Evolutionary conservation across 768 basidiomycete species (phyloP).

Genomic region (Boletellus ananas): DNA sequence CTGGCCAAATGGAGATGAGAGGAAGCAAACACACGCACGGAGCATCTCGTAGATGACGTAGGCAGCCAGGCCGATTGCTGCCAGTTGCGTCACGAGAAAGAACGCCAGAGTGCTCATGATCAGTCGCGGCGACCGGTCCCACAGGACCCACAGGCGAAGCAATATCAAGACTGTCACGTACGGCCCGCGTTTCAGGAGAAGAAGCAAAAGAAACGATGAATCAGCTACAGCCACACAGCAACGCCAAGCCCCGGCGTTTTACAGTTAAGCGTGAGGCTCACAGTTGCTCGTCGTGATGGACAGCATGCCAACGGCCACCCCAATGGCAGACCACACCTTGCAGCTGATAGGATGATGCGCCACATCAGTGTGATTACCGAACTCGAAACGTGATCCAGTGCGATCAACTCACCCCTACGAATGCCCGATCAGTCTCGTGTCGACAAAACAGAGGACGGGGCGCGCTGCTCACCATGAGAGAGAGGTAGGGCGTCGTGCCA

Average conservation of each 20-base stretch:
- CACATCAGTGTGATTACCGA: not conserved
- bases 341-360: conserved; percentile 14
- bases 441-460: not conserved
- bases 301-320: conserved; percentile 33
- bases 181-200: not conserved
- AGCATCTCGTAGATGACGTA: conserved; percentile 25
- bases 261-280: conserved; percentile 8
- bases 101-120: conserved; percentile 28
- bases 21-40: conserved; percentile 19
- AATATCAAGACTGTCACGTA: conserved; percentile 34
- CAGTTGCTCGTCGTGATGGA: conserved; percentile 36
- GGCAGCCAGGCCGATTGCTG: conserved; percentile 19
- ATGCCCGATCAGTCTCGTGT: not conserved
- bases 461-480: conserved; percentile 13
- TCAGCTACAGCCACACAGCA: too few relatives aligned
- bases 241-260: too few relatives aligned
- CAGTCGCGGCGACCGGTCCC: conserved; percentile 27
- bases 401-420: conserved; percentile 17
- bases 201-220: too few relatives aligned
- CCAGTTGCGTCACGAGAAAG: conserved; percentile 30
- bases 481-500: conserved; percentile 10
- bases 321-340: conserved; percentile 17
- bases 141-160: conserved; percentile 39
- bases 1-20: not conserved
- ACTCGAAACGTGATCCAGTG: too few relatives aligned